Conservation (phyloP, 2,329 filamentous ascomycete species). For the Rhinocladiella mackenziei region DNA sequence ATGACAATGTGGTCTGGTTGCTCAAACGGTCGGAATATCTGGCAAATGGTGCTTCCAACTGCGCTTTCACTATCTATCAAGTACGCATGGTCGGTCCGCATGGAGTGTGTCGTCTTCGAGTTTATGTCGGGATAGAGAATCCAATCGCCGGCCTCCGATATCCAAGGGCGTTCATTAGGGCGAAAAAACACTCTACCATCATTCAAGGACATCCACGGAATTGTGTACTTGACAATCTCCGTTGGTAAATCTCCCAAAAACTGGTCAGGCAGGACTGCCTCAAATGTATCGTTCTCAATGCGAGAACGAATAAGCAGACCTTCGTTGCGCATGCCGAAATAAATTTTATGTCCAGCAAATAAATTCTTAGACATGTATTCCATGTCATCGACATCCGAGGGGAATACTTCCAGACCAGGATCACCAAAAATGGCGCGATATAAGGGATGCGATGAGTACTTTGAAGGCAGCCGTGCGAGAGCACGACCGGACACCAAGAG, state of each 20-base stretch:
- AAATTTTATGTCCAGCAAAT: constrained; percentile 31
- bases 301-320: constrained; percentile 37
- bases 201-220: constrained; percentile 47
- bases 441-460: constrained; percentile 28
- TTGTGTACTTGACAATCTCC: constrained; percentile 39
- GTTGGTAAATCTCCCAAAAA: constrained; percentile 33
- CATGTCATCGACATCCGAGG: constrained; percentile 37
- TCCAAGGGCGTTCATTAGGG: constrained; percentile 32
- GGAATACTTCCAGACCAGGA: constrained; percentile 34
- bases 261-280: constrained; percentile 34
- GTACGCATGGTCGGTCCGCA: constrained; percentile 5
- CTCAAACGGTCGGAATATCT: constrained; percentile 40
- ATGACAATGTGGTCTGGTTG: constrained; percentile 36
- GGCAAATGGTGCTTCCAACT: constrained; percentile 35
- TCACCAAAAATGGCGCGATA: constrained; percentile 30
- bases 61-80: constrained; percentile 38
- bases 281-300: constrained; percentile 23
- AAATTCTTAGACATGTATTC: constrained; percentile 33
- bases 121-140: constrained; percentile 17
- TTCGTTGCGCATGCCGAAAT: constrained; percentile 22
- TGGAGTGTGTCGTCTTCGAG: background rate
- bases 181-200: constrained; percentile 34
- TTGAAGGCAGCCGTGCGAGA: constrained; percentile 31
- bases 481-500: constrained; percentile 35
- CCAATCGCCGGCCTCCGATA: constrained; percentile 31